A percentile compares a stretch with the other conserved stretches of the same genome.
Evolutionary conservation across 1,284 basidiomycete species (phyloP).

Genomic region (Neotropicomus parvogracilis): DNA sequence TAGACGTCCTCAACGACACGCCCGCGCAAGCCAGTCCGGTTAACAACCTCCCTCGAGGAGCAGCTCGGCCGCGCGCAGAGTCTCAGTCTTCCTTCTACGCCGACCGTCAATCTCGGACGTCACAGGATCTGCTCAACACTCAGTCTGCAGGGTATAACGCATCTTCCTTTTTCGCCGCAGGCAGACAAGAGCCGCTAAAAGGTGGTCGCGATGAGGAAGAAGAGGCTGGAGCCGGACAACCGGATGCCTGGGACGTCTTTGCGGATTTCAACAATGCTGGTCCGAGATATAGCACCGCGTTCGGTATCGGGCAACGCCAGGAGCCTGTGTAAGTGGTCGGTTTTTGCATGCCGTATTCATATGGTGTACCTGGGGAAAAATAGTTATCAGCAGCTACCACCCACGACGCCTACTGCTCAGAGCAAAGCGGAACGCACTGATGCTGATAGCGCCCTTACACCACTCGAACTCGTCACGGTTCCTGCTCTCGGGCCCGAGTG

Average conservation of each 20-base stretch:
- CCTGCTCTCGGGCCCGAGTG: conserved; percentile 86
- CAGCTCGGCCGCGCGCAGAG: conserved; percentile 49
- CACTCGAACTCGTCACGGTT: conserved; percentile 82
- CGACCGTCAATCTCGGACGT: conserved; percentile 37
- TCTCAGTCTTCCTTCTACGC: conserved; percentile 65
- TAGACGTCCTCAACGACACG: conserved; percentile 55
- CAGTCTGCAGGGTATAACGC: conserved; percentile 65
- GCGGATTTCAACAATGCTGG: conserved; percentile 90
- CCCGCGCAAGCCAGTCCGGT: conserved; percentile 18
- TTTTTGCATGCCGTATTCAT: neutral
- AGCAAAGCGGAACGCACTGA: conserved; percentile 33
- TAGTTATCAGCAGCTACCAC: conserved; percentile 56
- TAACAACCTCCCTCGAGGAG: conserved; percentile 23
- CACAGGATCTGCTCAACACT: conserved; percentile 43
- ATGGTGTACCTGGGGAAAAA: conserved; percentile 1
- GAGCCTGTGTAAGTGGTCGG: conserved; percentile 36
- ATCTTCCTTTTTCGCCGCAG: conserved; percentile 59
- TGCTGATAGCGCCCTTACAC: conserved; percentile 33
- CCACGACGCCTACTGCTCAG: conserved; percentile 34
- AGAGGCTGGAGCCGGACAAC: conserved; percentile 32
- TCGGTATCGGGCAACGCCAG: conserved; percentile 39
- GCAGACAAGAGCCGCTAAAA: conserved; percentile 69
- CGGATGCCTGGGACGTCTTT: conserved; percentile 76
- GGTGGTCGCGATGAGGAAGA: conserved; percentile 63
- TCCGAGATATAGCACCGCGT: conserved; percentile 69